Base-by-base conservation (phyloP, 805 yeast genomes). In the Peterozyma xylosa region DNA sequence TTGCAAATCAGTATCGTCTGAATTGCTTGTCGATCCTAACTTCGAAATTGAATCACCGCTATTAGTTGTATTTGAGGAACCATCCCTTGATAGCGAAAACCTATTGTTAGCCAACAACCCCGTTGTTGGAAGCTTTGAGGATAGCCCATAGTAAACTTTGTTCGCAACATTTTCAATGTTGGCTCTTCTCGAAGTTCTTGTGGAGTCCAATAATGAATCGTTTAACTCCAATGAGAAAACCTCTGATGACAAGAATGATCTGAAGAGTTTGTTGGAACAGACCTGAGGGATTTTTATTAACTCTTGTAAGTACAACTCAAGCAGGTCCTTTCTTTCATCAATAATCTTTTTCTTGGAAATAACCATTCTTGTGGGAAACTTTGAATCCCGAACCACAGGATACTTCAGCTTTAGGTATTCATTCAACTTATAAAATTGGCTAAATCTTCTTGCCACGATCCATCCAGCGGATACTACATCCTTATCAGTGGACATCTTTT, bases 401-500 rank as follows among this genome's bases (percentile, higher is more conserved):
- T 79, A 82, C 37, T 62, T 66, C 2, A 60, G 58, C 45, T 71
- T 76, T 51, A 90, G 62, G 48, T 84, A 79, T 48, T 76, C 78
- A 55, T 90, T 80, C 32, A 90, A 66, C 48, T 73, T 76, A 60
- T 71, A 80, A 59, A 90, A 90, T 56, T 91, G 96, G 52, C 86
- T 86, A 56, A 80, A 90, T 45, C 98, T 68, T 51, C 96, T 66
- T 0, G 96, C 91, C n/a, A 89, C 85, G 42, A 86, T 78, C 97
- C 97, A 91, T 0, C 87, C 84, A 0, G 90, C 87, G 2, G 76
- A 67, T 5, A 72, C 70, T 7, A 64, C 57, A 2, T 74, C 45
- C 5, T 50, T 45, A 9, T 55, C 55, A 0, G 46, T 48, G 1
- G 58, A 53, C 9, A 54, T 64, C 57, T 80, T 82, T 42, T 79